phyloP scores from a whole-genome alignment of 1,284 basidiomycete species.

The Waitea zeae region DNA sequence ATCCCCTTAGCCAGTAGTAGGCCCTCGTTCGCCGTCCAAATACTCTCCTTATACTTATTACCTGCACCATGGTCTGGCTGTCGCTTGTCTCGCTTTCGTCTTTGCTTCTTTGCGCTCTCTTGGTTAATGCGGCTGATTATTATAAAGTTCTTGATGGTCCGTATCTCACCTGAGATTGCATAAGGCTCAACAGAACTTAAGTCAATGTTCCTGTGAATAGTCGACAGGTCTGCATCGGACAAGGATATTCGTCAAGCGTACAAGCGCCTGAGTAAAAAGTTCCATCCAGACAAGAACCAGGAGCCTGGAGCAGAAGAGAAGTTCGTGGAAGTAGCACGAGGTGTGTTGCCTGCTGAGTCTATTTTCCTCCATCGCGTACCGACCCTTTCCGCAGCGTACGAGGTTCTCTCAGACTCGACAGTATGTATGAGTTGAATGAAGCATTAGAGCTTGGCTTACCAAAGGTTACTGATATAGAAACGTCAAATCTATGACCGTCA shows the following conservation, averaged over 20 bases:
- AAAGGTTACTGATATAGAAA: constrained; percentile 45
- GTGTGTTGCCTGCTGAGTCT: constrained; percentile 22
- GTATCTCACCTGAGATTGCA: constrained; percentile 22
- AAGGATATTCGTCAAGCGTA: constrained; percentile 85
- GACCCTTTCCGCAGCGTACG: constrained; percentile 55
- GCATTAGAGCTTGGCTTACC: not conserved
- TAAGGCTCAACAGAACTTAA: constrained; percentile 13
- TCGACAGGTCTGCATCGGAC: constrained; percentile 66
- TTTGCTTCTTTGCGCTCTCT: constrained; percentile 23
- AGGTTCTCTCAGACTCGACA: constrained; percentile 70
- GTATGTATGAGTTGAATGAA: constrained; percentile 22
- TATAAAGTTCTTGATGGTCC: constrained; percentile 64
- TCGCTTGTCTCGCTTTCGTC: not conserved
- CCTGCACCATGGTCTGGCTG: not conserved
- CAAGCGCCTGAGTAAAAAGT: constrained; percentile 77
- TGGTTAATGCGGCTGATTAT: constrained; percentile 46
- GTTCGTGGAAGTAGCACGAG: constrained; percentile 81
- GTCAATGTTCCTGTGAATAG: constrained; percentile 19
- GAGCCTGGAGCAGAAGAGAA: constrained; percentile 66
- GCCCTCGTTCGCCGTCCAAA: too few relatives aligned
- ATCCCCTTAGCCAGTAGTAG: too few relatives aligned
- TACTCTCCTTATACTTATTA: too few relatives aligned
- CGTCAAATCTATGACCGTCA: constrained; percentile 82
- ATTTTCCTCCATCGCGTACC: not conserved
- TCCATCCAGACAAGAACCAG: constrained; percentile 90